These are phyloP conservation scores for Boletus huronensis DNA, from an alignment of 768 basidiomycete genomes.

Conservation along the genomic window DNA sequence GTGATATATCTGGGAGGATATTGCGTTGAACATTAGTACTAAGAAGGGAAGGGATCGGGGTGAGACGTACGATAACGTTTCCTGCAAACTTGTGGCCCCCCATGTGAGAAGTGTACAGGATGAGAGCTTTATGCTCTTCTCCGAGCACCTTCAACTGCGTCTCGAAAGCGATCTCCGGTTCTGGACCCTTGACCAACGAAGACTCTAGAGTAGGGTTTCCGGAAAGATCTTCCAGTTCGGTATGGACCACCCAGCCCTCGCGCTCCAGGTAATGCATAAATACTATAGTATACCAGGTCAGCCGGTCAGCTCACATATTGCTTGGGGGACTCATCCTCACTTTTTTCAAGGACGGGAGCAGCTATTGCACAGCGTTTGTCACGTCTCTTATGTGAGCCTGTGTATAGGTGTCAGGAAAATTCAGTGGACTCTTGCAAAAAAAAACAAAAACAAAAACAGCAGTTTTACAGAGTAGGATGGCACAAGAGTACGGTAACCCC, in stretches of 20 bases:
- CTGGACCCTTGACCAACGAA: conserved; percentile 20
- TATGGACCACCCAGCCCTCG: conserved; percentile 74
- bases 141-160: conserved; percentile 45
- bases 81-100: conserved; percentile 94
- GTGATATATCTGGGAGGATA: conserved; percentile 64
- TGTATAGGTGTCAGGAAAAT: background rate
- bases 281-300: conserved; percentile 36
- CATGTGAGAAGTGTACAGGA: conserved; percentile 84
- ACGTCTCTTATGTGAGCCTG: conserved; percentile 90
- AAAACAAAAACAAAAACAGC: background rate
- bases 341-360: conserved; percentile 77
- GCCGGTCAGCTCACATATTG: conserved; percentile 8
- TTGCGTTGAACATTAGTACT: background rate
- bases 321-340: conserved; percentile 39
- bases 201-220: conserved; percentile 29
- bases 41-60: background rate
- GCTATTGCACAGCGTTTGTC: conserved; percentile 91
- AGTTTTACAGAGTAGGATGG: conserved; percentile 81
- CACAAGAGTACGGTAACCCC: conserved; percentile 85
- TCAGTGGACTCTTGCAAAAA: background rate
- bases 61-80: conserved; percentile 73
- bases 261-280: conserved; percentile 60
- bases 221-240: conserved; percentile 60
- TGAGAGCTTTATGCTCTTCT: conserved; percentile 65
- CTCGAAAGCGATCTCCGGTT: conserved; percentile 53